A percentile compares a stretch with the other conserved stretches of the same genome.
phyloP scores from a whole-genome alignment of 768 basidiomycete genomes.

The Boletales sp. region DNA sequence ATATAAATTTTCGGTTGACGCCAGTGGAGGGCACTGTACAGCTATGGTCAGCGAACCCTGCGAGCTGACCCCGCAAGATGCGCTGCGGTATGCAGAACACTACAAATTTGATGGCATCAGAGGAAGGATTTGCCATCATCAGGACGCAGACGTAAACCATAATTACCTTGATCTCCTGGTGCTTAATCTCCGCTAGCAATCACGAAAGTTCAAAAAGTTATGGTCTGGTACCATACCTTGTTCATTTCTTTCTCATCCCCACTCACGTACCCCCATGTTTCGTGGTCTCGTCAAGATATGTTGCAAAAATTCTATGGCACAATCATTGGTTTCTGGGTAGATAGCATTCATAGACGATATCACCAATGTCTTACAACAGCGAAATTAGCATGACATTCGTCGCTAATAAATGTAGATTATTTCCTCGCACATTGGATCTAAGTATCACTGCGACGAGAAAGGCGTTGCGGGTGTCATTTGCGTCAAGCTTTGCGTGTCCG shows the following conservation, averaged over 20 bases:
- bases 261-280: neutral
- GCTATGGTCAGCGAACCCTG: conserved; percentile 12
- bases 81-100: neutral
- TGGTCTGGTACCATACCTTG: neutral
- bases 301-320: neutral
- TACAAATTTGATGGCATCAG: conserved; percentile 16
- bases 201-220: neutral
- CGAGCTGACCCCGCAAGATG: conserved; percentile 5
- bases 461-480: no score
- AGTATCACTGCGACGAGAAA: no score
- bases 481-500: no score
- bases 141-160: neutral
- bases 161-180: conserved; percentile 10
- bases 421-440: no score
- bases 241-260: neutral
- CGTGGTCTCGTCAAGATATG: neutral
- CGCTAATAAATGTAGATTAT: no score
- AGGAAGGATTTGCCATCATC: conserved; percentile 17
- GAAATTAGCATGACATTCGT: no score
- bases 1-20: conserved; percentile 20
- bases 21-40: conserved; percentile 12
- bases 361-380: no score
- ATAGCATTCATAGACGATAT: neutral
- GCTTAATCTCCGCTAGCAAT: conserved; percentile 9
- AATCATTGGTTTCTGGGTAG: no score